A percentile compares a stretch with the other conserved stretches of the same genome.
These are phyloP conservation scores for Borovskyia barvae DNA, from an alignment of 208 protist genomes.

Conservation along the genomic window DNA sequence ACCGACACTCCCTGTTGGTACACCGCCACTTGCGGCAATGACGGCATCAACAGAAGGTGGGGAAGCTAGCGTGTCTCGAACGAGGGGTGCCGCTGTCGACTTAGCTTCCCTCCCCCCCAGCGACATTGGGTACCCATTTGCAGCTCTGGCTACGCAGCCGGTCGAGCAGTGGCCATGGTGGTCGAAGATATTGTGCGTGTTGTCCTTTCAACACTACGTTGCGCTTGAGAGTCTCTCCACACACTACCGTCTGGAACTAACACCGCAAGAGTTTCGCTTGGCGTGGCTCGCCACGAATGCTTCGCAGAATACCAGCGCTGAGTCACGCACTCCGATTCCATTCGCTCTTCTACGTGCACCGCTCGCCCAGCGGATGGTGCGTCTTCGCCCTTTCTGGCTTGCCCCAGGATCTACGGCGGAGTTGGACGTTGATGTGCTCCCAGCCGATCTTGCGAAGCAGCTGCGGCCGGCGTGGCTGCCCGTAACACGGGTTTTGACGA, in stretches of 20 bases:
- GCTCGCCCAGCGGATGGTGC: slow-evolving; percentile 11
- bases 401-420: slow-evolving; percentile 56
- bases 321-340: slow-evolving; percentile 8
- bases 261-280: neutral
- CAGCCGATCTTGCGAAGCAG: slow-evolving; percentile 19
- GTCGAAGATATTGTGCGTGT: slow-evolving; percentile 19
- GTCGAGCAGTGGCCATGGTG: slow-evolving; percentile 24
- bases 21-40: too few species aligned
- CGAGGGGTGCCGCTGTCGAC: neutral
- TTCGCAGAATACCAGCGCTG: neutral
- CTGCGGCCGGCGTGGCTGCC: slow-evolving; percentile 64
- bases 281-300: slow-evolving; percentile 8
- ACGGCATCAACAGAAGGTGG: neutral
- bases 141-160: slow-evolving; percentile 18
- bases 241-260: neutral
- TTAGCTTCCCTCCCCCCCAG: slow-evolving; percentile 3
- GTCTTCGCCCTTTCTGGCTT: slow-evolving; percentile 74
- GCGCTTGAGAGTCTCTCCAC: slow-evolving; percentile 1
- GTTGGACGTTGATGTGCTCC: slow-evolving; percentile 17
- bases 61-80: too few species aligned
- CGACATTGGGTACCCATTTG: slow-evolving; percentile 23
- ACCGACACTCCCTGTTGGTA: too few species aligned
- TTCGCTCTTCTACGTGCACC: slow-evolving; percentile 18
- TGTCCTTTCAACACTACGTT: slow-evolving; percentile 17
- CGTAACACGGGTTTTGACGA: slow-evolving; percentile 38